A percentile compares a stretch with the other conserved stretches of the same genome.
Evolutionary conservation across 371 early-diverging fungal genomes (phyloP).

Genomic region (Zychaea mexicana): DNA sequence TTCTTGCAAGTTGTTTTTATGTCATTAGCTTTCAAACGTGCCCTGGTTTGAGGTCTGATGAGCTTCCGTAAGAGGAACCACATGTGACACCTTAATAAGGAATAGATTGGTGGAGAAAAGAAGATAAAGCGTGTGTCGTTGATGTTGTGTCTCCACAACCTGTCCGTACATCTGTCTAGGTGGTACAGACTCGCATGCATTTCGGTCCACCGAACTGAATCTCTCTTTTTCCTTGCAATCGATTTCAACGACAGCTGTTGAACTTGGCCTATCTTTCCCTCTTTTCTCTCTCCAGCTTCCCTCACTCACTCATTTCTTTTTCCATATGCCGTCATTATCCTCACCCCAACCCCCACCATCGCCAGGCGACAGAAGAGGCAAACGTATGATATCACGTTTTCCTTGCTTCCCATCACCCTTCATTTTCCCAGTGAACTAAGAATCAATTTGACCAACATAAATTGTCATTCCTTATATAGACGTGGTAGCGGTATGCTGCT

Average conservation of each 20-base stretch:
- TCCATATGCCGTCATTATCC: background rate
- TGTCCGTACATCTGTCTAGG: background rate
- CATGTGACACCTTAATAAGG: background rate
- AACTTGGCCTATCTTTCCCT: too few species aligned
- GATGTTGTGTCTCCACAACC: too few species aligned
- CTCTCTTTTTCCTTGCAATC: too few species aligned
- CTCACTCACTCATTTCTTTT: too few species aligned
- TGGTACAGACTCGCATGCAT: too few species aligned
- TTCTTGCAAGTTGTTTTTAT: too few species aligned
- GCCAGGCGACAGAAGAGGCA: background rate
- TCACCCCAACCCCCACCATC: background rate
- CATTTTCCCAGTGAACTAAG: background rate
- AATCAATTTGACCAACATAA: background rate
- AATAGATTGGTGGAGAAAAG: background rate
- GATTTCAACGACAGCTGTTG: too few species aligned
- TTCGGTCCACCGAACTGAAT: too few species aligned
- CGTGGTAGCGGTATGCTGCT: slow-evolving; percentile 89
- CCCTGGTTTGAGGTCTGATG: too few species aligned
- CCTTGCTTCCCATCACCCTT: background rate
- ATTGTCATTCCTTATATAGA: slow-evolving; percentile 33
- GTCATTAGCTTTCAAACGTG: too few species aligned
- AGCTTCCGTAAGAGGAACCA: background rate
- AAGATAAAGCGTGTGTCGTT: too few species aligned
- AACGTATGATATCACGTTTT: background rate
- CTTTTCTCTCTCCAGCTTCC: too few species aligned